Conservation (phyloP, 2,329 filamentous ascomycete species). For the Fusarium devonianum region DNA sequence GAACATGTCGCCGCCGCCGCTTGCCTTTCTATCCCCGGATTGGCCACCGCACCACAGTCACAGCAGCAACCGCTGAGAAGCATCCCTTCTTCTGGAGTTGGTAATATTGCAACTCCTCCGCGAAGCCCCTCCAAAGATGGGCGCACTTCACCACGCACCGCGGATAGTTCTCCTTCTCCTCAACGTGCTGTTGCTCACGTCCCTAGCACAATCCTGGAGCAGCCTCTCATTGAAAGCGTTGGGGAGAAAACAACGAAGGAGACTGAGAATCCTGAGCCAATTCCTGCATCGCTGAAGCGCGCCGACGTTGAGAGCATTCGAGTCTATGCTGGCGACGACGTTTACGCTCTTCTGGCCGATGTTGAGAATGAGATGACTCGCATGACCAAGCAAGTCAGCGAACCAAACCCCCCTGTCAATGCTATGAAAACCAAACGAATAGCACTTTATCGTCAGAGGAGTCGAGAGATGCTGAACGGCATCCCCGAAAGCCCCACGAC, state of each 20-base stretch:
- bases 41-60: constrained; percentile 48
- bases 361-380: constrained; percentile 61
- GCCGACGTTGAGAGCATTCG: constrained; percentile 69
- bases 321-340: constrained; percentile 71
- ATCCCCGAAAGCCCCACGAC: constrained; percentile 33
- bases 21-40: constrained; percentile 52
- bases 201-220: constrained; percentile 63
- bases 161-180: constrained; percentile 55
- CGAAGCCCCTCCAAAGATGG: constrained; percentile 62
- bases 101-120: constrained; percentile 63
- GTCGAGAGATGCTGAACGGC: constrained; percentile 59
- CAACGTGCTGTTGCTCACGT: constrained; percentile 61
- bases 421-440: constrained; percentile 44
- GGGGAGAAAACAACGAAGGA: constrained; percentile 46
- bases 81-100: constrained; percentile 45
- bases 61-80: constrained; percentile 53
- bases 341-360: constrained; percentile 71
- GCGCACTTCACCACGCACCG: constrained; percentile 44
- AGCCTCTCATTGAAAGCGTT: constrained; percentile 56
- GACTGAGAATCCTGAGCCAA: constrained; percentile 37
- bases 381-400: constrained; percentile 42
- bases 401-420: constrained; percentile 8
- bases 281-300: constrained; percentile 42
- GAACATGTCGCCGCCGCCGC: constrained; percentile 80
- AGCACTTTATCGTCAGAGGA: constrained; percentile 57